Base-by-base conservation (phyloP, 2,329 filamentous ascomycete species). In the Orbilia blumenaviensis region DNA sequence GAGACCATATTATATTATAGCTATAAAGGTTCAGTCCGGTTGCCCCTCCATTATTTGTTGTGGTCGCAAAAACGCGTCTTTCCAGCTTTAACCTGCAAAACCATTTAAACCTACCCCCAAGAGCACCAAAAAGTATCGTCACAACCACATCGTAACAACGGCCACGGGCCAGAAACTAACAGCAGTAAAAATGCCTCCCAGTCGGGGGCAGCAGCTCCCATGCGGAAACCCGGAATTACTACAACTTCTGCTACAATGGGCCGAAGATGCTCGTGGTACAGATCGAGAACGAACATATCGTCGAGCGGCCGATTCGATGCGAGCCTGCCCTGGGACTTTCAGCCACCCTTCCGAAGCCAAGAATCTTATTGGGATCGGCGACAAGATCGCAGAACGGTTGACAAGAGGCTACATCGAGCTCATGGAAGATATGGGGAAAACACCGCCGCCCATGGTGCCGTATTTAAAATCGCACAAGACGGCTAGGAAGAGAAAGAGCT, bases 191-290 rank as follows among this genome's bases (percentile, higher is more conserved):
- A 48, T 56, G 63, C 50, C 56, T 36, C 62, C 54, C n/a, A 42
- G 14, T 21, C 4, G 38, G 3, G n/a, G 8, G 18, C 42, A 23
- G 34, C 48, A 54, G 34, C 72, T 76, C 29, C 73, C 52, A 36
- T 90, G 88, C 78, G 87, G 89, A 14, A 95, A 95, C 79, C 89
- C 91, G 3, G 85, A 92, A 42, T 86, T 93, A 7, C 85, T 94
- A 9, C 84, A 84, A 78, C 94, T 91, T 89, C 88, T 94, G 60
- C 90, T 91, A 80, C 91, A 93, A 84, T 93, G 90, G 90, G 86
- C 91, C 58, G 90, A 93, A 48, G 81, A 87, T 42, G 91, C 91
- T 10, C 86, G 87, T 56, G 88, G 63, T 8, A 66, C 72, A 12
- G 72, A 77, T 18, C 44, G 64, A 23, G 61, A 69, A 50, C 61